Evolutionary conservation across 2,329 filamentous ascomycete genomes (phyloP), one percentile per base, ranked within the genome.

Genomic region (Sporothrix luriei): DNA sequence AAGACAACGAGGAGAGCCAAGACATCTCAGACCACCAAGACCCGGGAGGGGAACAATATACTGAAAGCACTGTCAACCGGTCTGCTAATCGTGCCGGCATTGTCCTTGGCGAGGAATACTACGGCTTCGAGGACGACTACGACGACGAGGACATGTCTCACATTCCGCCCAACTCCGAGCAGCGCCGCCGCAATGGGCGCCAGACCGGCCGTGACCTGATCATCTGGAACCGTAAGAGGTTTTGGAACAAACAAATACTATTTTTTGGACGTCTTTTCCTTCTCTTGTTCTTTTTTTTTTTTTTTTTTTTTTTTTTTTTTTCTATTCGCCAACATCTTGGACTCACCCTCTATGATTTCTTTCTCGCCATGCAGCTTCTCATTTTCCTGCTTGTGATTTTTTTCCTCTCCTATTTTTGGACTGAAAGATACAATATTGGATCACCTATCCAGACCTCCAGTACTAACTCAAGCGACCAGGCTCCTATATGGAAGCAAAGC

Each of bases 401-500:
- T 24, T 38, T 52, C 13, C 26, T 54, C 21, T 24, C 38, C 21
- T 24, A 24, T 29, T 9, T 57, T 55, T 55, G 65, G 49, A 49
- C 14, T 29, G 24, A 29, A n/a, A n/a, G 48, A 66, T 38, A 19
- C 33, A 48, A 48, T 24, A 9, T 49, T 38, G 46, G 46, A 51
- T 61, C 26, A 10, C 52, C 26, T 61, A 46, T 43, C 9, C 2
- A 26, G 10, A 29, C 40, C 13, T 11, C n/a, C 10, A 7, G 13
- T 61, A 24, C 57, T 62, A 62, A 62, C 57, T 46, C 1, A 14
- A 14, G 13, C 19, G 11, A 26, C 16, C 61, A 84, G 82, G 81
- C 0, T 78, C 80, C 11, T 79, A 82, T 11, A 84, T 84, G 80
- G 75, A 77, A 0, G 82, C 84, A 49, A 84, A 84, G 73, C 72